Percentiles rank a stretch among this genome's conserved stretches.
These are phyloP conservation scores for Canavalia ensiformis DNA, from an alignment of 306 rosid genomes.

Conservation along the genomic window DNA sequence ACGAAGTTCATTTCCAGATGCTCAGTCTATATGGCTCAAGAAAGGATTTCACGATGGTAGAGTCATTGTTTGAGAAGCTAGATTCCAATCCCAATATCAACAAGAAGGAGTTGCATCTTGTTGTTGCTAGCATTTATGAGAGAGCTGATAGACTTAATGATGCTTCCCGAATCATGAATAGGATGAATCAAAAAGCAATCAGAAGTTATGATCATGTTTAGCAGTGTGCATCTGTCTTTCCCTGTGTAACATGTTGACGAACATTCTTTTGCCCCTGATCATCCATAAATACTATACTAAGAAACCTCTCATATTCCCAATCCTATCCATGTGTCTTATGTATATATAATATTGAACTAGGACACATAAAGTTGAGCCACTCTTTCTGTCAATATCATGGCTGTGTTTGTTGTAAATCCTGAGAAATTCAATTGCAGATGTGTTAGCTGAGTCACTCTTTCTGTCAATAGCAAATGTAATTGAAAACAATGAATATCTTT, in stretches of 20 bases:
- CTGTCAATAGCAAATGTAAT: not conserved
- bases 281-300: constrained; percentile 16
- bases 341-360: constrained; percentile 1
- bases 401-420: not conserved
- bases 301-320: constrained; percentile 39
- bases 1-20: constrained; percentile 94
- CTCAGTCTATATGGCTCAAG: constrained; percentile 81
- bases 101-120: constrained; percentile 88
- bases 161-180: constrained; percentile 79
- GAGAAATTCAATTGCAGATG: not conserved
- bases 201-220: constrained; percentile 50
- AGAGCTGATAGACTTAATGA: constrained; percentile 79
- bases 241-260: constrained; percentile 29
- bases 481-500: not conserved
- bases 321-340: constrained; percentile 4
- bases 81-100: constrained; percentile 82
- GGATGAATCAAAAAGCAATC: constrained; percentile 58
- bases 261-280: constrained; percentile 40
- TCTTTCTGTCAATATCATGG: not conserved
- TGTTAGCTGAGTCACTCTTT: too few species aligned
- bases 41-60: constrained; percentile 70
- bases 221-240: constrained; percentile 42
- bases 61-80: constrained; percentile 72
- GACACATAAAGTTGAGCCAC: not conserved
- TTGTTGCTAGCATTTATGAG: constrained; percentile 82